phyloP scores from a whole-genome alignment of 1,139 yeast species.

The Blastobotrys niveus region DNA sequence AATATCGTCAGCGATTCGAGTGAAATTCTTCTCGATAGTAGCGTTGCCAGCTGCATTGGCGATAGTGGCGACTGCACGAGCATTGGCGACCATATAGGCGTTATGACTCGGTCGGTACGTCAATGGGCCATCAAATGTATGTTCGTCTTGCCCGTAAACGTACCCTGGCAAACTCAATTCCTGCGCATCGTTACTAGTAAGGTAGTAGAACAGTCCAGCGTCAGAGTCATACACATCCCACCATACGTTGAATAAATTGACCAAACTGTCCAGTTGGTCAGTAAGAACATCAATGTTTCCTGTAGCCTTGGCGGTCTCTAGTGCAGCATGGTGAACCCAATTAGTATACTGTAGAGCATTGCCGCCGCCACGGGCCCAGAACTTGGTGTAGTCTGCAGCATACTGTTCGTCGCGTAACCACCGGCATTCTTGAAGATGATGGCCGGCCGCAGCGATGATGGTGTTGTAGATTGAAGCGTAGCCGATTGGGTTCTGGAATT shows the following conservation, averaged over 20 bases:
- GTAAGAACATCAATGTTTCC: not conserved
- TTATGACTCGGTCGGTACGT: constrained; percentile 7
- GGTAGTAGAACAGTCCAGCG: constrained; percentile 4
- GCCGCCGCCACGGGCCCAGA: constrained; percentile 7
- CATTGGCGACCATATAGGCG: constrained; percentile 7
- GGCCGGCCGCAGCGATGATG: constrained; percentile 4
- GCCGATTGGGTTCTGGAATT: not conserved
- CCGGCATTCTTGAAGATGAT: constrained; percentile 2
- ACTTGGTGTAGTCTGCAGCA: not conserved
- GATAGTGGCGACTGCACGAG: constrained; percentile 3
- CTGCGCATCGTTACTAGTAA: constrained; percentile 3
- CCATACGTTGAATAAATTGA: constrained; percentile 1
- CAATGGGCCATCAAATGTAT: not conserved
- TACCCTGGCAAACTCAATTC: constrained; percentile 2
- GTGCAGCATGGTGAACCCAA: constrained; percentile 3
- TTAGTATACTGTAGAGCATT: constrained; percentile 4
- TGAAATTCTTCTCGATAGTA: not conserved
- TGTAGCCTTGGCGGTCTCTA: constrained; percentile 1
- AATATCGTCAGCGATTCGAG: not conserved
- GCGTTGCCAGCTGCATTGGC: not conserved
- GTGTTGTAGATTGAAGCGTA: not conserved
- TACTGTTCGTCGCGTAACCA: constrained; percentile 1
- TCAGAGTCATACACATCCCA: not conserved
- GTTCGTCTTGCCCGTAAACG: not conserved
- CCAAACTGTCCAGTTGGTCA: constrained; percentile 5